Percentiles rank a stretch among this genome's conserved stretches.
These are phyloP conservation scores for Sphagnum contortum DNA, from an alignment of 225 moss, liverwort and hornwort genomes.

Conservation along the genomic window DNA sequence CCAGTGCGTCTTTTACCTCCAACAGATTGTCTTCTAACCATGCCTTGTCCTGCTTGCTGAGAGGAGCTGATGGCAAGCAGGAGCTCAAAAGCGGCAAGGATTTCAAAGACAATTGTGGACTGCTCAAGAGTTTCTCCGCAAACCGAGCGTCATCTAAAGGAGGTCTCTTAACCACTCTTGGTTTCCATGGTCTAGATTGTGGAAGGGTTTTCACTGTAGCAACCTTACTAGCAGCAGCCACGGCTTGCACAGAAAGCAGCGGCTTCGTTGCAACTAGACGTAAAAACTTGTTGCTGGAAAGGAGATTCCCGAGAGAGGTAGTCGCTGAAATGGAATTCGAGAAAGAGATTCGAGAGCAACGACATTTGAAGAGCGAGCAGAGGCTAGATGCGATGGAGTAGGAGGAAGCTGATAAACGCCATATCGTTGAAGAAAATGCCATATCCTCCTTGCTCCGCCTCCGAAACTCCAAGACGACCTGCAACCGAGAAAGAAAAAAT, in stretches of 20 bases:
- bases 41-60: constrained; percentile 33
- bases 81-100: constrained; percentile 67
- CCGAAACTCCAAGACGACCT: too few species aligned
- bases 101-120: constrained; percentile 64
- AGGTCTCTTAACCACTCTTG: constrained; percentile 64
- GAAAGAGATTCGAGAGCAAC: constrained; percentile 21
- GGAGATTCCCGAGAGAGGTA: background rate
- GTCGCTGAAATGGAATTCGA: constrained; percentile 1
- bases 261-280: background rate
- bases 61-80: constrained; percentile 57
- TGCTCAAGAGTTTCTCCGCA: constrained; percentile 67
- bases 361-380: constrained; percentile 23
- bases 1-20: constrained; percentile 67
- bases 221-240: constrained; percentile 23
- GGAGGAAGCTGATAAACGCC: constrained; percentile 11
- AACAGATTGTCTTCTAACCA: constrained; percentile 79
- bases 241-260: background rate
- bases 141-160: constrained; percentile 69
- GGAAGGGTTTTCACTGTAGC: constrained; percentile 36
- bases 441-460: too few species aligned
- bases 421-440: background rate
- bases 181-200: constrained; percentile 31
- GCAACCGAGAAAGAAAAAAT: too few species aligned
- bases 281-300: constrained; percentile 2
- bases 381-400: constrained; percentile 23